Base-by-base conservation (phyloP, 179 eudicot genomes). In the Actinidia arguta region DNA sequence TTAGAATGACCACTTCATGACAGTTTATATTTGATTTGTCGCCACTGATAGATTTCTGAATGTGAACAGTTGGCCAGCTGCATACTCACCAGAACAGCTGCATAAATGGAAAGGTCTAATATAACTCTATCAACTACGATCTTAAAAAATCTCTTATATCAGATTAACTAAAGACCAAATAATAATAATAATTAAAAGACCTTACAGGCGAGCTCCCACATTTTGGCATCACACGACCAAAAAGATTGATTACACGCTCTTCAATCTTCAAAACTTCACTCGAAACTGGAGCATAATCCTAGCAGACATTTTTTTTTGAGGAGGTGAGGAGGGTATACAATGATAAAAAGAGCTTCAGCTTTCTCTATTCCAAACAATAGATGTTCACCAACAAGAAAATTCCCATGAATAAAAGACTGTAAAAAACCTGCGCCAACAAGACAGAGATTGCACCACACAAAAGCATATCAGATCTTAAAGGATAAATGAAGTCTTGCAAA, bases 1-100 rank as follows among this genome's bases (percentile, higher is more conserved):
- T 67, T 73, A 76, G 80, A 67, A 85, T 68, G 42, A 78, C 76
- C 25, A 61, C 83, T 76, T 88, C 85, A 36, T 73, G 31, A 76
- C 27, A 58, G 11, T 52, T 66, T 71, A 64, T 59, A 46, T 84
- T 80, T 71, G 83, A 66, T 50, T 80, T 89, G 72, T 79, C 90
- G 84, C 20, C 80, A n/a, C n/a, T n/a, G 84, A 17, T 78, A 63
- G 85, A 77, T 86, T 89, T 96, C 85, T 96, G 99, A 87, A 93
- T 91, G 79, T 98, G 94, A 79, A 96, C 59, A 85, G 90, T 93
- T 82, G 89, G 86, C 97, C 97, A 96, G 80, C 99, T 96, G 90
- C 80, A 87, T 36, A 56, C 39, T 25, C 22, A 76, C 85, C 74
- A 85, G 51, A 68, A 73, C n/a, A 31, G 50, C 6, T 27, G 36